Evolutionary conservation across 441 rosid genomes (phyloP).

Genomic region (Euphorbia celastroides): DNA sequence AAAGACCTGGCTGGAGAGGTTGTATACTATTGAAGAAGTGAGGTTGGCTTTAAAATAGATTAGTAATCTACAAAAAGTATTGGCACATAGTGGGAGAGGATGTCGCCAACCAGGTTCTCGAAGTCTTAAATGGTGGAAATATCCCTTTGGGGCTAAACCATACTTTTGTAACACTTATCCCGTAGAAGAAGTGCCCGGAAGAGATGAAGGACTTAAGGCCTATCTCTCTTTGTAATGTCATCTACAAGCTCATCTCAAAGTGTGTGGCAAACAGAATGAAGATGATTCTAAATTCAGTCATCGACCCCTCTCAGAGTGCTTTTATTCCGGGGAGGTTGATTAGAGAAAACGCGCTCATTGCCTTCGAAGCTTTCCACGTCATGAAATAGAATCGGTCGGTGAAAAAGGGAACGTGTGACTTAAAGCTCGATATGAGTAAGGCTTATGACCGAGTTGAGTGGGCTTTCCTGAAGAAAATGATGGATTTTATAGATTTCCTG

Average conservation of each 20-base stretch:
- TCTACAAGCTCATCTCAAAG: neutral
- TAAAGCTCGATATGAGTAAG: neutral
- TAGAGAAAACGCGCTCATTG: neutral
- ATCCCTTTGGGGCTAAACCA: neutral
- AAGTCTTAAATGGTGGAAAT: neutral
- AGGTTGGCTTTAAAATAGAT: neutral
- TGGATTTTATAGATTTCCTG: neutral
- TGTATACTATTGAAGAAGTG: neutral
- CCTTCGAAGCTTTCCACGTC: neutral
- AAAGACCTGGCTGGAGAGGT: neutral
- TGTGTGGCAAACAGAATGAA: neutral
- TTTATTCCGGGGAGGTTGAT: neutral
- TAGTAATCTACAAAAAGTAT: neutral
- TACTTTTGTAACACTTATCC: neutral
- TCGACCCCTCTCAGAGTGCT: neutral
- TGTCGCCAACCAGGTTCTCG: neutral
- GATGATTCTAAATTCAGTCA: neutral
- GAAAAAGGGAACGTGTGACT: neutral
- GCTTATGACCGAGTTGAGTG: constrained; percentile 6
- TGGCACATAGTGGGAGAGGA: neutral
- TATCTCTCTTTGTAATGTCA: neutral
- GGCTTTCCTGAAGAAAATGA: neutral
- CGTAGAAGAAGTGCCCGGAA: neutral
- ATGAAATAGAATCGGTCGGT: no score
- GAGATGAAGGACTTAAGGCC: neutral